Conservation (phyloP, 108 stramenopile genomes). For the Thalassiosira profunda region DNA sequence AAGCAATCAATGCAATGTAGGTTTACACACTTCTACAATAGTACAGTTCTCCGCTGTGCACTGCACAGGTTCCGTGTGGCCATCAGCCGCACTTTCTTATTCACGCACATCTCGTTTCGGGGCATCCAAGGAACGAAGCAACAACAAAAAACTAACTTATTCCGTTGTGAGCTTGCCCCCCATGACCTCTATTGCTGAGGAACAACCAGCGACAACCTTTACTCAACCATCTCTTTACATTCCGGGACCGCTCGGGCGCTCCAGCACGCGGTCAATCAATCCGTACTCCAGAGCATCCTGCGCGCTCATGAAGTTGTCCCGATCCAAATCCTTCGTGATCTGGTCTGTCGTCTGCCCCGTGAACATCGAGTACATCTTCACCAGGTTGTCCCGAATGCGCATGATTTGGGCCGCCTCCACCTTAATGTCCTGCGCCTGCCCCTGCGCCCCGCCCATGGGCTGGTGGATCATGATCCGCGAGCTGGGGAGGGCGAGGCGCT, state of each 20-base stretch:
- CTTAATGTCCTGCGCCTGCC: slow-evolving; percentile 99
- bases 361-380: slow-evolving; percentile 98
- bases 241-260: slow-evolving; percentile 48
- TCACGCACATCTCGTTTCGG: no score
- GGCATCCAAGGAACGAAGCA: no score
- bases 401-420: slow-evolving; percentile 98
- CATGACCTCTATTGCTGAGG: no score
- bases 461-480: slow-evolving; percentile 99
- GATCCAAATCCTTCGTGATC: slow-evolving; percentile 93
- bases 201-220: no score
- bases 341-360: slow-evolving; percentile 95
- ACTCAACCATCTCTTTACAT: slow-evolving; percentile 21
- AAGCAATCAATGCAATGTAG: not conserved
- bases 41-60: no score
- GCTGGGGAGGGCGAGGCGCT: slow-evolving; percentile 94
- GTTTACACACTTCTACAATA: no score
- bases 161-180: no score
- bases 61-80: no score
- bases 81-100: no score
- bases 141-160: no score
- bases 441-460: slow-evolving; percentile 99
- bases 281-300: slow-evolving; percentile 96
- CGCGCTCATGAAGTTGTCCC: slow-evolving; percentile 98
- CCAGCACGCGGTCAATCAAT: slow-evolving; percentile 95
- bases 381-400: slow-evolving; percentile 97